These are phyloP conservation scores for Alternaria sp. DNA, from an alignment of 2,329 filamentous ascomycete species.

Conservation along the genomic window DNA sequence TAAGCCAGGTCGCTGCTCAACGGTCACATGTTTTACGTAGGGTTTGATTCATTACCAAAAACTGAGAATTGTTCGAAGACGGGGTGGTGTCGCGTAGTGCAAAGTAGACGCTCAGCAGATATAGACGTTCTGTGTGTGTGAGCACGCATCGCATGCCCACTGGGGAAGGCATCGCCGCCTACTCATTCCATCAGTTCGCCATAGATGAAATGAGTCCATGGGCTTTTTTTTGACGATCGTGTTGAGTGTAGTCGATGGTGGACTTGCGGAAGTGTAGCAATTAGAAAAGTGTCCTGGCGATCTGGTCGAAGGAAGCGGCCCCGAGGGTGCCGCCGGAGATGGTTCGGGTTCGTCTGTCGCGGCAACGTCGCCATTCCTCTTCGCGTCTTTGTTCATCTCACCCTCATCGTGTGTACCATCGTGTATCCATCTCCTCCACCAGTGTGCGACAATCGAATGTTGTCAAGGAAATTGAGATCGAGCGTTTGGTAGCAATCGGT, in stretches of 20 bases:
- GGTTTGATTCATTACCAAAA: not conserved
- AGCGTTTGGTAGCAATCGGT: no score
- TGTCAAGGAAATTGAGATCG: not conserved
- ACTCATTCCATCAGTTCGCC: not conserved
- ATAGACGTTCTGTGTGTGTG: not conserved
- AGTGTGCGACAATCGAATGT: not conserved
- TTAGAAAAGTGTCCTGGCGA: not conserved
- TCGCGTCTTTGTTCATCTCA: constrained; percentile 1
- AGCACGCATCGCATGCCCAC: not conserved
- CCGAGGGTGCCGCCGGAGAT: constrained; percentile 2
- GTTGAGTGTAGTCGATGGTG: not conserved
- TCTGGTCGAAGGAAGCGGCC: not conserved
- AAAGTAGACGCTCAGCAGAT: not conserved
- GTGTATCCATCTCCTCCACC: not conserved
- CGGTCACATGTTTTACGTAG: not conserved
- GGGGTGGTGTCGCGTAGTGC: not conserved
- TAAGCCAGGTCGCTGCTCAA: not conserved
- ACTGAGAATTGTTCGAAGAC: fast-evolving
- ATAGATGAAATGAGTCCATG: fast-evolving
- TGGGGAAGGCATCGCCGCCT: not conserved
- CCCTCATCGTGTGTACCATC: not conserved
- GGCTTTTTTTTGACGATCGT: not conserved
- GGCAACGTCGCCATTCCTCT: not conserved
- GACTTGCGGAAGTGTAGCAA: not conserved
- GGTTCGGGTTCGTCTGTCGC: not conserved